Conservation (phyloP, 768 basidiomycete genomes). For the Tephrocybe rancida region DNA sequence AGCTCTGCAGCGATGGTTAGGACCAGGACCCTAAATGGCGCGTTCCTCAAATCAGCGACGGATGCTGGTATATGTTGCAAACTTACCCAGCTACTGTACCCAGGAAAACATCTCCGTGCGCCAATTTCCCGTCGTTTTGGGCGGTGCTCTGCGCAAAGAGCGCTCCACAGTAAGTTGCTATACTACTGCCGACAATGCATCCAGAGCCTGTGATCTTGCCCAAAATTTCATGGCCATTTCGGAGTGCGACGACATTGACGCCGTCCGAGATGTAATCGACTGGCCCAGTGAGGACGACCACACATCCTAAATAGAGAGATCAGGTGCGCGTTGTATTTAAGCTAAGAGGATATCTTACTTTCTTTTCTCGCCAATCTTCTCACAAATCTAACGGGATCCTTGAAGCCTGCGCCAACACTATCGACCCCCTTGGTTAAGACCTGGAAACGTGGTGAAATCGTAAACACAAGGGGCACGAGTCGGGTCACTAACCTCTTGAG, state of each 20-base stretch:
- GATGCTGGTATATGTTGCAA: neutral
- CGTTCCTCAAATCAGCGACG: conserved; percentile 6
- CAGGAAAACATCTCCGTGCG: conserved; percentile 76
- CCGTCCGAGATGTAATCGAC: conserved; percentile 89
- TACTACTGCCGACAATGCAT: conserved; percentile 77
- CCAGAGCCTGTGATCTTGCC: conserved; percentile 89
- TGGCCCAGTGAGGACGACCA: conserved; percentile 80
- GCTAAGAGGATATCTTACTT: conserved; percentile 47
- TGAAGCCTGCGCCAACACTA: conserved; percentile 76
- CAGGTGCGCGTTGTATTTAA: neutral
- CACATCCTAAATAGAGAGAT: conserved; percentile 55
- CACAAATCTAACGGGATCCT: conserved; percentile 73
- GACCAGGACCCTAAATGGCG: conserved; percentile 47
- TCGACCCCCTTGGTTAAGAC: conserved; percentile 85
- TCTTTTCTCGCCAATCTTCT: conserved; percentile 70
- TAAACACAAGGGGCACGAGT: neutral
- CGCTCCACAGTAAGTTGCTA: conserved; percentile 82
- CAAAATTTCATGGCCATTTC: conserved; percentile 76
- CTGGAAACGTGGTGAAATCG: conserved; percentile 32
- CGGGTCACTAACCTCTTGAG: conserved; percentile 57
- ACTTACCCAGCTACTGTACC: conserved; percentile 79
- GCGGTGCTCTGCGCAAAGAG: conserved; percentile 38
- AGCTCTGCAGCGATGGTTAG: conserved; percentile 66
- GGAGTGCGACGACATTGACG: conserved; percentile 58
- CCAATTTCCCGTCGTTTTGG: conserved; percentile 45